These are phyloP conservation scores for Scutellaria barbata DNA, from an alignment of 257 asterid genomes.

Conservation along the genomic window DNA sequence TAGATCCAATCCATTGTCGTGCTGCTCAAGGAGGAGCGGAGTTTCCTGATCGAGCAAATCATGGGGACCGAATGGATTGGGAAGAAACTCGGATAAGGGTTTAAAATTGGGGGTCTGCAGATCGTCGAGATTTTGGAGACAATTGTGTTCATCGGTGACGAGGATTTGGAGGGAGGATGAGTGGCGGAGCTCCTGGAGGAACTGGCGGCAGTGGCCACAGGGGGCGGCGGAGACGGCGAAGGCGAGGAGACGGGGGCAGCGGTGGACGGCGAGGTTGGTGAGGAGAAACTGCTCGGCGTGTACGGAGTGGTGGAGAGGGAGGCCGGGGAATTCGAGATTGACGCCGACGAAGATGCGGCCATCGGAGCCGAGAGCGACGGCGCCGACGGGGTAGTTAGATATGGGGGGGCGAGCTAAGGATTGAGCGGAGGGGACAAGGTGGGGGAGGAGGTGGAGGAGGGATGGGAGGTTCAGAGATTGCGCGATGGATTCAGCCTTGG, in stretches of 20 bases:
- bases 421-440: conserved; percentile 67
- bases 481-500: conserved; percentile 68
- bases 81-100: conserved; percentile 57
- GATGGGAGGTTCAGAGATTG: conserved; percentile 66
- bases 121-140: conserved; percentile 14
- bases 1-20: conserved; percentile 50
- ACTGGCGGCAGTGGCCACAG: conserved; percentile 98
- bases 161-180: conserved; percentile 57
- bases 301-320: conserved; percentile 81
- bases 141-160: conserved; percentile 46
- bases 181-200: conserved; percentile 79
- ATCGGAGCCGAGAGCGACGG: conserved; percentile 90
- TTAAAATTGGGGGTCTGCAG: conserved; percentile 37
- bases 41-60: conserved; percentile 67
- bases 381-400: conserved; percentile 78
- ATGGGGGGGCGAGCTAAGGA: conserved; percentile 80
- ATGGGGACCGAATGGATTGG: conserved; percentile 80
- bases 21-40: conserved; percentile 74
- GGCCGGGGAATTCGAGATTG: conserved; percentile 78
- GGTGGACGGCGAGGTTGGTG: conserved; percentile 59
- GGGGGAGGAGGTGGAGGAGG: conserved; percentile 73
- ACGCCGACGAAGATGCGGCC: conserved; percentile 84
- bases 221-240: conserved; percentile 94
- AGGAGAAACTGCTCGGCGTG: conserved; percentile 94
- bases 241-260: conserved; percentile 58